Evolutionary conservation across 1,139 yeast genomes (phyloP).

Genomic region (Yamadazyma spencermartinsiae): DNA sequence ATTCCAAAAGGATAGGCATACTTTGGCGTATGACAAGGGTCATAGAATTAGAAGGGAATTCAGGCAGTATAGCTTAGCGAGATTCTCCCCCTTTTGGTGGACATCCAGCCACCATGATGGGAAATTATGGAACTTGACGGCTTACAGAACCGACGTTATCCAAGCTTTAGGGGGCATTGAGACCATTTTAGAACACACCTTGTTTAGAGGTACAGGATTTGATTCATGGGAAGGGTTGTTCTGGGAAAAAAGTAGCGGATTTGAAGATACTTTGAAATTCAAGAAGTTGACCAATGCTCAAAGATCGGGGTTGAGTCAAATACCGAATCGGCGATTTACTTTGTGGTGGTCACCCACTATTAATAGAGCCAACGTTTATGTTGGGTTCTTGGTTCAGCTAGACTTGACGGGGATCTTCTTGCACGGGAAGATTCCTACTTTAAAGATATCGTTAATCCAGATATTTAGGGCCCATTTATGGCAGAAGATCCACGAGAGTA

Average conservation of each 20-base stretch:
- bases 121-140: slow-evolving; percentile 87
- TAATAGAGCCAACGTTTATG: slow-evolving; percentile 96
- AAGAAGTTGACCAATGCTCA: slow-evolving; percentile 97
- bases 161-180: slow-evolving; percentile 98
- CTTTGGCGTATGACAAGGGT: slow-evolving; percentile 93
- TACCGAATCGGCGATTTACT: slow-evolving; percentile 95
- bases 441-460: slow-evolving; percentile 92
- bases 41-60: slow-evolving; percentile 82
- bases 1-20: slow-evolving; percentile 93
- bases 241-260: slow-evolving; percentile 97
- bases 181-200: slow-evolving; percentile 90
- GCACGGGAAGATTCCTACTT: slow-evolving; percentile 97
- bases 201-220: slow-evolving; percentile 96
- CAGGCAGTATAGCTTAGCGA: slow-evolving; percentile 67
- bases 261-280: slow-evolving; percentile 93
- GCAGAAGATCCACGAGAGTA: slow-evolving; percentile 97
- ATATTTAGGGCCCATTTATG: slow-evolving; percentile 97
- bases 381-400: slow-evolving; percentile 93
- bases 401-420: slow-evolving; percentile 95
- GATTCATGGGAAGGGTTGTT: slow-evolving; percentile 98
- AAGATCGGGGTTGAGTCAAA: slow-evolving; percentile 94
- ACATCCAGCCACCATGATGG: slow-evolving; percentile 93
- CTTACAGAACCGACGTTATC: slow-evolving; percentile 93
- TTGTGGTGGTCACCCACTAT: slow-evolving; percentile 99
- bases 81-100: slow-evolving; percentile 96